Conservation (phyloP, 139 green algal species). For the Chlamydomonas eustigma region DNA sequence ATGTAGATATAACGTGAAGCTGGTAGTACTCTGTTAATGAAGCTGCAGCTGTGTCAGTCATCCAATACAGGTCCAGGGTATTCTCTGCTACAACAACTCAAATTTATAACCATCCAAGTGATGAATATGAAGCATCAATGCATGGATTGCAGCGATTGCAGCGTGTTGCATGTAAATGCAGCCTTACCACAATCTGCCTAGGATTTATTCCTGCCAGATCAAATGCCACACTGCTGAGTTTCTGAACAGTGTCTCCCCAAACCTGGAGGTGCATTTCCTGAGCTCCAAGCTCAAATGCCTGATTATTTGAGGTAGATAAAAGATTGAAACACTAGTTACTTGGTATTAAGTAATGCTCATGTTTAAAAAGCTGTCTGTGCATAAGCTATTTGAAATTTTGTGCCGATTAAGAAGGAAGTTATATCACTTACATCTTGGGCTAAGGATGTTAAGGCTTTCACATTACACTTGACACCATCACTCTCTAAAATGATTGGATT, state of each 20-base stretch:
- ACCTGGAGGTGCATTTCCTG: slow-evolving; percentile 73
- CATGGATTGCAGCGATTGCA: no score
- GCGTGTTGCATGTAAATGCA: no score
- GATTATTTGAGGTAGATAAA: not conserved
- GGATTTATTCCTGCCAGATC: slow-evolving; percentile 44
- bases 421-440: slow-evolving; percentile 23
- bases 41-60: no score
- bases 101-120: no score
- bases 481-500: slow-evolving; percentile 75
- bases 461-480: slow-evolving; percentile 58
- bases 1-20: no score
- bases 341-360: not conserved
- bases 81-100: no score
- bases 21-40: no score
- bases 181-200: slow-evolving; percentile 25
- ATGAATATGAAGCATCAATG: no score
- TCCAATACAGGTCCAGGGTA: no score
- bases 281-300: slow-evolving; percentile 27
- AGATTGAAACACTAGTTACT: not conserved
- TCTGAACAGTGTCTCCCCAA: slow-evolving; percentile 55
- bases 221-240: slow-evolving; percentile 51
- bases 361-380: not conserved
- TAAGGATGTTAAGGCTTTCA: slow-evolving; percentile 42
- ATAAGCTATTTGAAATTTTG: not conserved
- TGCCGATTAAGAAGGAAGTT: not conserved